These are phyloP conservation scores for Fragaria nilgerrensis DNA, from an alignment of 306 rosid species.

Conservation along the genomic window DNA sequence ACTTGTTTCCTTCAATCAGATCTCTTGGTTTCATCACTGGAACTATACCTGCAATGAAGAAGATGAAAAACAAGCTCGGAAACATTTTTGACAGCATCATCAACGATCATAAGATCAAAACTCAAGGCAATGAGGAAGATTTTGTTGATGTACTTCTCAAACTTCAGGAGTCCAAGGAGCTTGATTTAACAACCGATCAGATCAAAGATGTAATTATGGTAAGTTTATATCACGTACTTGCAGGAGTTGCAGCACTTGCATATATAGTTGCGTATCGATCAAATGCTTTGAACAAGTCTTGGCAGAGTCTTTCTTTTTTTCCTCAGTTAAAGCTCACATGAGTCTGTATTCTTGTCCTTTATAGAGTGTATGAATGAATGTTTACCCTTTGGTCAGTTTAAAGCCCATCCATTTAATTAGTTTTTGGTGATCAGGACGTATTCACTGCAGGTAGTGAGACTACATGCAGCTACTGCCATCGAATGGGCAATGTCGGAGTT, in stretches of 20 bases:
- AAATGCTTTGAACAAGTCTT: no score
- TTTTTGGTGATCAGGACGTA: no score
- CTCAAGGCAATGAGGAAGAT: background rate
- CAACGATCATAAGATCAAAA: background rate
- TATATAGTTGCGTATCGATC: no score
- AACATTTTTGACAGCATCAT: conserved; percentile 1
- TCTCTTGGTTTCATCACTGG: background rate
- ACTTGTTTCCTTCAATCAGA: conserved; percentile 6
- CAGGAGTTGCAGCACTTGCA: no score
- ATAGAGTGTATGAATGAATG: no score
- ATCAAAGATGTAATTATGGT: conserved; percentile 42
- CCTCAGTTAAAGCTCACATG: no score
- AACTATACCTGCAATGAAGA: background rate
- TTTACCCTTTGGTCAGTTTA: no score
- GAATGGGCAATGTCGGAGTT: conserved; percentile 41
- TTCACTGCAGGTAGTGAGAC: no score
- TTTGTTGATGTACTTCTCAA: conserved; percentile 8
- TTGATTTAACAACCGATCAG: conserved; percentile 27
- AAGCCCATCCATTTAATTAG: no score
- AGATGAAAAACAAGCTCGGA: background rate
- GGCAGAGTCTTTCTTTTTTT: no score
- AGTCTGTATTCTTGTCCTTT: no score
- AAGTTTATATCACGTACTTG: background rate
- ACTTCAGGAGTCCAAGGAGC: conserved; percentile 14
- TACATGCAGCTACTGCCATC: conserved; percentile 27